phyloP scores from a whole-genome alignment of 2,329 filamentous ascomycete species.

The Phoma sp. region DNA sequence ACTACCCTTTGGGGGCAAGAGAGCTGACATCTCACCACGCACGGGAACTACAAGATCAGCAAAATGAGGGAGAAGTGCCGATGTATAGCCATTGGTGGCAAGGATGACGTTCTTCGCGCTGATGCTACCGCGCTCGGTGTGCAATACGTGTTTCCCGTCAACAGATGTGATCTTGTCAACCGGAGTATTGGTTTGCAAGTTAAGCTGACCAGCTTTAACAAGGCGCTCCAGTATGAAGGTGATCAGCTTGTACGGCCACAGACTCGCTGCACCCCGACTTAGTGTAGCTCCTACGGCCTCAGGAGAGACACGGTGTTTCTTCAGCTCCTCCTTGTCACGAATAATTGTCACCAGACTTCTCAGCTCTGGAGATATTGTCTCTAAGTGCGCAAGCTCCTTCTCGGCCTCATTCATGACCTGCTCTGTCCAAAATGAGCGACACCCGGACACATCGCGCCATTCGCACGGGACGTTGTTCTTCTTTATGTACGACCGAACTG shows the following conservation, averaged over 20 bases:
- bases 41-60: conserved; percentile 76
- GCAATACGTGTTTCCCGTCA: conserved; percentile 61
- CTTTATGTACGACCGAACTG: conserved; percentile 64
- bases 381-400: conserved; percentile 58
- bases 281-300: conserved; percentile 67
- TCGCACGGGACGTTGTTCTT: conserved; percentile 69
- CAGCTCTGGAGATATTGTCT: conserved; percentile 62
- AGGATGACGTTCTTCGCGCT: conserved; percentile 70
- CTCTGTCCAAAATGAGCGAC: conserved; percentile 66
- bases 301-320: conserved; percentile 54
- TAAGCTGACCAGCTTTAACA: conserved; percentile 60
- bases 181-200: conserved; percentile 76
- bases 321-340: conserved; percentile 53
- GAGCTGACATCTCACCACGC: conserved; percentile 73
- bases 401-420: conserved; percentile 61
- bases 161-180: conserved; percentile 52
- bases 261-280: conserved; percentile 67
- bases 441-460: conserved; percentile 68
- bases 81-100: conserved; percentile 85
- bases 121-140: conserved; percentile 73
- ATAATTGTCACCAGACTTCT: conserved; percentile 51
- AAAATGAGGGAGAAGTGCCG: conserved; percentile 72
- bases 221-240: conserved; percentile 71
- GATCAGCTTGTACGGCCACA: conserved; percentile 88
- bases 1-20: conserved; percentile 60